Evolutionary conservation across 495 filamentous ascomycete species (phyloP).

Genomic region (Neurospora sp.): DNA sequence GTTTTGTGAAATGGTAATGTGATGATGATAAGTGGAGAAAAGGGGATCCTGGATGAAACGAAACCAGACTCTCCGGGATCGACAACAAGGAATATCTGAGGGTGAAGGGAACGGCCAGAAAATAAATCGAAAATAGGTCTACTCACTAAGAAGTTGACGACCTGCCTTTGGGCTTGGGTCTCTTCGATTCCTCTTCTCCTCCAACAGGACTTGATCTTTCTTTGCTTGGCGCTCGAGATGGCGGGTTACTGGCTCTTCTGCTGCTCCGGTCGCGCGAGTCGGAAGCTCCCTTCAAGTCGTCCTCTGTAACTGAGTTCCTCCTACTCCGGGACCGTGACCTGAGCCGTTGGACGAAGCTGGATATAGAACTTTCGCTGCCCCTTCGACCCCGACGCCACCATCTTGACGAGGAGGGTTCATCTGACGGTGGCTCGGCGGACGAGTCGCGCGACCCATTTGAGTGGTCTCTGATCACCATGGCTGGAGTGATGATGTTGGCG

Average conservation of each 20-base stretch:
- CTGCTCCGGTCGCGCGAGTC: neutral
- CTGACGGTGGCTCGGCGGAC: neutral
- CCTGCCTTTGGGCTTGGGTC: conserved; percentile 7
- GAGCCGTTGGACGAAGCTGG: neutral
- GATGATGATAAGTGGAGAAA: neutral
- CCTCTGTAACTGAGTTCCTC: neutral
- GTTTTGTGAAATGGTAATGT: neutral
- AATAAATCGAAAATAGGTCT: neutral
- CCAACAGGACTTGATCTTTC: neutral
- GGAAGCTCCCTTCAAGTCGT: neutral
- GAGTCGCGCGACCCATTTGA: neutral
- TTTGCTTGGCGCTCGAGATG: neutral
- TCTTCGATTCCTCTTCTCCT: neutral
- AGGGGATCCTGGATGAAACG: neutral
- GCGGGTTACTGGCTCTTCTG: neutral
- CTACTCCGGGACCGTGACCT: neutral
- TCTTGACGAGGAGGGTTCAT: neutral
- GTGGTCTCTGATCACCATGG: neutral
- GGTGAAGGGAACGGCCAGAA: neutral
- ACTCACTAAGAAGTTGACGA: conserved; percentile 12
- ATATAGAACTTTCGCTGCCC: neutral
- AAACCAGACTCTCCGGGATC: neutral
- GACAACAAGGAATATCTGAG: neutral
- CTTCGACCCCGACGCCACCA: neutral
- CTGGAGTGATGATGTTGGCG: neutral